Evolutionary conservation across 176 grass and related monocot genomes (phyloP).

Genomic region (Saccharum spontaneum): DNA sequence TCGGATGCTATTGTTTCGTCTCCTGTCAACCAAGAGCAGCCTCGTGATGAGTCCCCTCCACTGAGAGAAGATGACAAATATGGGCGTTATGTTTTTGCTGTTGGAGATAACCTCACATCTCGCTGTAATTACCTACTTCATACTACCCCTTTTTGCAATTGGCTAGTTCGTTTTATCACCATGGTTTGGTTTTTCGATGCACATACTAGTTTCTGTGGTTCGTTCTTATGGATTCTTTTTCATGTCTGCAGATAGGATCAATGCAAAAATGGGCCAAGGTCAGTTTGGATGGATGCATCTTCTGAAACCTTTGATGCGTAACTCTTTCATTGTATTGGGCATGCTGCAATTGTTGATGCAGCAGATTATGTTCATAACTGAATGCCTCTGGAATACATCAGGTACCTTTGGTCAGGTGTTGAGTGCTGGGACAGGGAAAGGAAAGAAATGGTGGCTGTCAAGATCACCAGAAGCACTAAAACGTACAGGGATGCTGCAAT

Average conservation of each 20-base stretch:
- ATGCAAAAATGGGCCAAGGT: constrained; percentile 97
- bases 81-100: constrained; percentile 85
- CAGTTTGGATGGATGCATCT: constrained; percentile 25
- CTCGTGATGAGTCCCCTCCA: constrained; percentile 56
- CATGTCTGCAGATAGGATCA: constrained; percentile 66
- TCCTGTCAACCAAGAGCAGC: constrained; percentile 42
- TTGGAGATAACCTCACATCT: constrained; percentile 92
- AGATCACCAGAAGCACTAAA: constrained; percentile 64
- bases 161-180: background rate
- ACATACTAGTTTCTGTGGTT: background rate
- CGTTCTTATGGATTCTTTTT: background rate
- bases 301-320: constrained; percentile 3
- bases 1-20: constrained; percentile 31
- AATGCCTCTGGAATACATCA: constrained; percentile 43
- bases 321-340: background rate
- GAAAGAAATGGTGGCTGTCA: constrained; percentile 79
- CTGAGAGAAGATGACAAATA: constrained; percentile 91
- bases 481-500: constrained; percentile 77
- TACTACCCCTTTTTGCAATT: background rate
- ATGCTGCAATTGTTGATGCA: background rate
- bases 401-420: constrained; percentile 84
- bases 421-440: constrained; percentile 73
- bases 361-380: background rate
- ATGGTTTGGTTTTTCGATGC: background rate
- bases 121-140: constrained; percentile 67